Conservation (phyloP, 768 basidiomycete species). For the Tulasnella sp. region DNA sequence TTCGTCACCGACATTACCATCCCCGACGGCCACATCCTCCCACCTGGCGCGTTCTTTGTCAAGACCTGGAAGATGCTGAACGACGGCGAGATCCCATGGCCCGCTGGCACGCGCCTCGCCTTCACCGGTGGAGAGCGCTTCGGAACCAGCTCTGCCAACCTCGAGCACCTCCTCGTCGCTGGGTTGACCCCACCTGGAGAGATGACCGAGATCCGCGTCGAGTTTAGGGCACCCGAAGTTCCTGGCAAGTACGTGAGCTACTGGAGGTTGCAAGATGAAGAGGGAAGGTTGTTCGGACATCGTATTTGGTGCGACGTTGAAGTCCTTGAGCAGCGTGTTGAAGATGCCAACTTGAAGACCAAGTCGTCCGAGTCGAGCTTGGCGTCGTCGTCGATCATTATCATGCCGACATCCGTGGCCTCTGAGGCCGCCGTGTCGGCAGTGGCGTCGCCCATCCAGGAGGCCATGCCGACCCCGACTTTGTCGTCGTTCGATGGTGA, state of each 20-base stretch:
- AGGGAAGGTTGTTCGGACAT: conserved; percentile 56
- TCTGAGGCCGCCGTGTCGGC: neutral
- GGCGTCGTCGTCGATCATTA: conserved; percentile 59
- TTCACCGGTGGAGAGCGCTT: conserved; percentile 67
- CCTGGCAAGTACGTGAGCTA: conserved; percentile 69
- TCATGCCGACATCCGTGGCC: conserved; percentile 48
- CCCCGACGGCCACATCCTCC: conserved; percentile 65
- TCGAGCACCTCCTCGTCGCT: conserved; percentile 36
- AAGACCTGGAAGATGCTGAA: conserved; percentile 77
- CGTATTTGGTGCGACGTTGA: conserved; percentile 61
- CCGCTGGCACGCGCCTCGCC: conserved; percentile 54
- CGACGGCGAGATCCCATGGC: conserved; percentile 57
- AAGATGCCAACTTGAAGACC: neutral
- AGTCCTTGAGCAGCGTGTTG: neutral
- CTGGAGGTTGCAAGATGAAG: conserved; percentile 59
- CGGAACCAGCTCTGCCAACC: conserved; percentile 31
- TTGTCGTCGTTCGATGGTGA: conserved; percentile 10
- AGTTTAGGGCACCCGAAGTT: conserved; percentile 73
- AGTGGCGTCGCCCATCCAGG: neutral
- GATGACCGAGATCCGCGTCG: conserved; percentile 59
- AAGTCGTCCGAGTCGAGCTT: conserved; percentile 28
- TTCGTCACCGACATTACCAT: conserved; percentile 65
- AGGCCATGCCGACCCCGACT: neutral
- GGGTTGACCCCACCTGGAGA: conserved; percentile 52
- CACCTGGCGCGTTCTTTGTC: conserved; percentile 77